Evolutionary conservation across 202 grass and related monocot species (phyloP).

Genomic region (Schoenoplectus triqueter): DNA sequence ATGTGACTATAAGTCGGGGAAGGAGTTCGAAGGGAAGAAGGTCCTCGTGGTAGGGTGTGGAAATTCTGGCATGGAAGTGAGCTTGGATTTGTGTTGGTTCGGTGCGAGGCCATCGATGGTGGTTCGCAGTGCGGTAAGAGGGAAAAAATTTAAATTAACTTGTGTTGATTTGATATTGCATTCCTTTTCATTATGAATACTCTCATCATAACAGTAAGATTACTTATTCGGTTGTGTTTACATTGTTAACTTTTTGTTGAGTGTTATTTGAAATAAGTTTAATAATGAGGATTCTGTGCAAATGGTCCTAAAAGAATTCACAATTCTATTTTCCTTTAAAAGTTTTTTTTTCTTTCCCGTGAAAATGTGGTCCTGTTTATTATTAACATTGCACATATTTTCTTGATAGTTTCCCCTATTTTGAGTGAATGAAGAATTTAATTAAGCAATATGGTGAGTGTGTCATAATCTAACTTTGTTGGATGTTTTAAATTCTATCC

Average conservation of each 20-base stretch:
- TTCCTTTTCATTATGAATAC: neutral
- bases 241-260: neutral
- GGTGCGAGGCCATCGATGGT: slow-evolving; percentile 69
- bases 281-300: slow-evolving; percentile 40
- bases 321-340: neutral
- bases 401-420: neutral
- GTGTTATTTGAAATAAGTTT: slow-evolving; percentile 19
- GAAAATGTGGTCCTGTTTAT: neutral
- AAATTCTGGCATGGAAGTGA: slow-evolving; percentile 99
- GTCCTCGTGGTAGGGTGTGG: slow-evolving; percentile 89
- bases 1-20: slow-evolving; percentile 76
- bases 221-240: neutral
- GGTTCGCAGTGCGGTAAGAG: slow-evolving; percentile 78
- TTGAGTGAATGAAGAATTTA: neutral
- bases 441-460: neutral
- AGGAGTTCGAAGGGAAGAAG: slow-evolving; percentile 61
- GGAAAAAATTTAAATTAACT: neutral
- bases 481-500: neutral
- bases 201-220: neutral
- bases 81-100: slow-evolving; percentile 83
- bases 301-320: slow-evolving; percentile 13
- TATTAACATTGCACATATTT: neutral
- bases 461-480: slow-evolving; percentile 5
- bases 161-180: neutral
- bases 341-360: neutral